phyloP scores from a whole-genome alignment of 2,329 filamentous ascomycete species.

The Chaetomiaceae sp. region DNA sequence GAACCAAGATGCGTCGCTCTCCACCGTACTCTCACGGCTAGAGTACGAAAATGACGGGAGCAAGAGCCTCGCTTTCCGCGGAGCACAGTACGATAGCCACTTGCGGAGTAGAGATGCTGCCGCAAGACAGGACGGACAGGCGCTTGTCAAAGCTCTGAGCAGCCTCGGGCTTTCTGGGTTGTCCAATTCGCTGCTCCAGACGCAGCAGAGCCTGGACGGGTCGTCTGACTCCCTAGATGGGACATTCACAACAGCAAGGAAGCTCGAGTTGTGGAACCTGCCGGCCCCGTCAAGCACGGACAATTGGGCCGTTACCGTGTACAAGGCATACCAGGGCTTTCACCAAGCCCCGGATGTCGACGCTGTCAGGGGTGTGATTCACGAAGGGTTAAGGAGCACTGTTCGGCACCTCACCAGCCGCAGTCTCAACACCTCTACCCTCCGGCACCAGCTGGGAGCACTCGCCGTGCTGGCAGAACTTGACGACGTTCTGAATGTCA shows the following conservation, averaged over 20 bases:
- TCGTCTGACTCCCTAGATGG: conserved; percentile 58
- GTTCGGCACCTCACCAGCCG: conserved; percentile 51
- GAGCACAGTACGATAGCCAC: conserved; percentile 83
- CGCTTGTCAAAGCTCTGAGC: conserved; percentile 70
- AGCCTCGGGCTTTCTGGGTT: conserved; percentile 79
- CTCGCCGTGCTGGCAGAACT: conserved; percentile 74
- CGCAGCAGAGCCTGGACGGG: conserved; percentile 54
- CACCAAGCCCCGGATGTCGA: conserved; percentile 56
- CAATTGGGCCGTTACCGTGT: conserved; percentile 63
- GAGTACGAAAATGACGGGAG: conserved; percentile 85
- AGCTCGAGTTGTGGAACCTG: conserved; percentile 87
- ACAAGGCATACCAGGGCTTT: conserved; percentile 74
- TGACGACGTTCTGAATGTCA: conserved; percentile 64
- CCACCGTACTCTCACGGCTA: conserved; percentile 71
- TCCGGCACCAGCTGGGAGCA: conserved; percentile 52
- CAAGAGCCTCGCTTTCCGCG: conserved; percentile 84
- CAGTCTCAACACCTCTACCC: conserved; percentile 43
- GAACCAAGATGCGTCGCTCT: conserved; percentile 67
- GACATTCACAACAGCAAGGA: conserved; percentile 72
- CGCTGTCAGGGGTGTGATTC: conserved; percentile 51
- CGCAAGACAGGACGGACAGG: conserved; percentile 55
- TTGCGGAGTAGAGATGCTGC: conserved; percentile 55
- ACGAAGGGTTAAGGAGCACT: conserved; percentile 55
- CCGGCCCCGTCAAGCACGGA: conserved; percentile 59
- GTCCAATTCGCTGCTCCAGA: conserved; percentile 70